Percentiles rank a stretch among this genome's conserved stretches.
Conservation (phyloP, 192 early-diverging fungal genomes). For the Podila epicladia region DNA sequence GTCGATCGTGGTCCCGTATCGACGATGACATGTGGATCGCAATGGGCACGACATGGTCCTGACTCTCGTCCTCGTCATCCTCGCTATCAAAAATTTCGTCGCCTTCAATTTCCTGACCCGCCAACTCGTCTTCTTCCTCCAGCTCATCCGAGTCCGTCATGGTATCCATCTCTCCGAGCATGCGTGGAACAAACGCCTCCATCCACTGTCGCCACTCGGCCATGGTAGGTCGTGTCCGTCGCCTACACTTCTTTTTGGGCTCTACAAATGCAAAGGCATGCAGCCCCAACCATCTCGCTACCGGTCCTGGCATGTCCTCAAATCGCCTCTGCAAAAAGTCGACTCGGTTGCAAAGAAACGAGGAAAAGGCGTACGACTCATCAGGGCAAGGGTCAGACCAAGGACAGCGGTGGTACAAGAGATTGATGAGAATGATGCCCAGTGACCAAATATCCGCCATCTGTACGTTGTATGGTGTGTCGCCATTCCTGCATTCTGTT, state of each 20-base stretch:
- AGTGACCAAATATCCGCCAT: conserved; percentile 79
- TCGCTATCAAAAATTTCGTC: conserved; percentile 15
- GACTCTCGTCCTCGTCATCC: conserved; percentile 5
- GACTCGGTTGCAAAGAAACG: conserved; percentile 66
- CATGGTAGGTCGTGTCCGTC: conserved; percentile 23
- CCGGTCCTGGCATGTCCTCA: conserved; percentile 63
- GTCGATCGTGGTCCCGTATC: neutral
- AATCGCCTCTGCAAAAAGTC: conserved; percentile 65
- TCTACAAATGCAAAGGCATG: conserved; percentile 61
- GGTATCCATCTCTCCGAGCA: conserved; percentile 35
- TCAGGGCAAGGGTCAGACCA: conserved; percentile 74
- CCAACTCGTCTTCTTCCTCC: conserved; percentile 7
- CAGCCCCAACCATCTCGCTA: conserved; percentile 69
- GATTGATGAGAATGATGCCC: conserved; percentile 77
- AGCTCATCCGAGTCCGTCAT: conserved; percentile 4
- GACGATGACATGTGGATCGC: conserved; percentile 25
- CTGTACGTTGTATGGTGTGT: conserved; percentile 62
- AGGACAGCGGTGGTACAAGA: conserved; percentile 76
- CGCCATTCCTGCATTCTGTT: conserved; percentile 58
- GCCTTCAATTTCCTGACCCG: conserved; percentile 15
- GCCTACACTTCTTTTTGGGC: neutral
- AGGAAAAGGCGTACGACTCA: conserved; percentile 67
- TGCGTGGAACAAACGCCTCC: conserved; percentile 37
- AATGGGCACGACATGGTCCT: conserved; percentile 42
- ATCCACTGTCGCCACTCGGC: conserved; percentile 41